Conservation (phyloP, 192 early-diverging fungal species). For the Backusella luteola region DNA sequence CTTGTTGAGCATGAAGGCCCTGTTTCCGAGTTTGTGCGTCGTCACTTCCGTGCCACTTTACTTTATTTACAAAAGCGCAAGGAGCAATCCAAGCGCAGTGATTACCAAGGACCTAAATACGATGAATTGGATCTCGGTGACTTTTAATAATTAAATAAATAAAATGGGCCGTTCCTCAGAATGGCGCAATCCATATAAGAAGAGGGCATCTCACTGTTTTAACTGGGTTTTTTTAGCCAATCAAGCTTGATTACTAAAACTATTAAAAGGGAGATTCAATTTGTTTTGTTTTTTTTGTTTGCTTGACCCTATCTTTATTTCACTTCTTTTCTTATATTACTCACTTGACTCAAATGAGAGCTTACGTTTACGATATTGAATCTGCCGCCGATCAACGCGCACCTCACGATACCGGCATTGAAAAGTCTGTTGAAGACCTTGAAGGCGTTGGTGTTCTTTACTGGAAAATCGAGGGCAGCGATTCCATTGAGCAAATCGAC, state of each 20-base stretch:
- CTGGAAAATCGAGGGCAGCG: conserved; percentile 52
- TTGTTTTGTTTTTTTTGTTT: background rate
- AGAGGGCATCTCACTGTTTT: background rate
- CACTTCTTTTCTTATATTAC: conserved; percentile 5
- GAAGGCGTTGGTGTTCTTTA: conserved; percentile 72
- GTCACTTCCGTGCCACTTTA: conserved; percentile 71
- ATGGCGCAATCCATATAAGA: background rate
- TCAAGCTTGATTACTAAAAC: background rate
- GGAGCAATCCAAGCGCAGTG: conserved; percentile 9
- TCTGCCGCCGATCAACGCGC: conserved; percentile 68
- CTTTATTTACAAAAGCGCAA: conserved; percentile 51
- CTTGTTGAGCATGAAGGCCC: conserved; percentile 58
- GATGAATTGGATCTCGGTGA: conserved; percentile 12
- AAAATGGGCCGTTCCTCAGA: background rate
- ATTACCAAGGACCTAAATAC: conserved; percentile 8
- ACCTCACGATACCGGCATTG: conserved; percentile 73
- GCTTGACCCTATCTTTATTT: background rate
- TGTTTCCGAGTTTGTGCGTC: conserved; percentile 64
- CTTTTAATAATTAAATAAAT: background rate
- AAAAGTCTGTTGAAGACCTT: conserved; percentile 67
- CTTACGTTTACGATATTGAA: conserved; percentile 73
- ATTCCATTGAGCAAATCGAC: conserved; percentile 64
- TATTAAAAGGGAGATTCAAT: background rate
- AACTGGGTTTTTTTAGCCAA: background rate
- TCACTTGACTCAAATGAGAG: conserved; percentile 55